Conservation (phyloP, 2,329 filamentous ascomycete species). For the Trichophyton schoenleinii region DNA sequence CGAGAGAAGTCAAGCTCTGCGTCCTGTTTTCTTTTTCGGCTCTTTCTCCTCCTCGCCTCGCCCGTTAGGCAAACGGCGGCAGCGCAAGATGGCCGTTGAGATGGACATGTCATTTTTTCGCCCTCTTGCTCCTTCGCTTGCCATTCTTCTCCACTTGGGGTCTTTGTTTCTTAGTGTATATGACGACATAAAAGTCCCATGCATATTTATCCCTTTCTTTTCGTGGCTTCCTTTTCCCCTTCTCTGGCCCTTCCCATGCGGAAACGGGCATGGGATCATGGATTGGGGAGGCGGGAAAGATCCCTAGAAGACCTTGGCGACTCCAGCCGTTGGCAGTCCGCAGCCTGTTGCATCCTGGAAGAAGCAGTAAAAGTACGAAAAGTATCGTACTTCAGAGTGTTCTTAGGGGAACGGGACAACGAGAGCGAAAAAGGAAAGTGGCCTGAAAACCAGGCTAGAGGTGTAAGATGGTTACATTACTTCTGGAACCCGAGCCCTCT, state of each 20-base stretch:
- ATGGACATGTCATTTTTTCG: neutral
- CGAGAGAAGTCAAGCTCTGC: neutral
- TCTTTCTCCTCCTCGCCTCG: neutral
- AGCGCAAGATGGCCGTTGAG: conserved; percentile 2
- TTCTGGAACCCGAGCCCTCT: neutral
- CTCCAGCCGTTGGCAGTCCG: neutral
- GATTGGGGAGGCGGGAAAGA: conserved; percentile 4
- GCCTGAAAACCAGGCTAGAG: neutral
- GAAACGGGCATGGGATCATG: neutral
- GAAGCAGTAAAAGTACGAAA: neutral
- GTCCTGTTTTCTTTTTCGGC: neutral
- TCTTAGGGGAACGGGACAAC: too few species aligned
- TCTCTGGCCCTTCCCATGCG: neutral
- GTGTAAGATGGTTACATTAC: neutral
- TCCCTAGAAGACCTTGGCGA: conserved; percentile 2
- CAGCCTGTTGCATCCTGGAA: neutral
- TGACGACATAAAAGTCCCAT: neutral
- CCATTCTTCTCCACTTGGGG: neutral
- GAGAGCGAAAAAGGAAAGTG: neutral
- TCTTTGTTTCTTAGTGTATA: neutral
- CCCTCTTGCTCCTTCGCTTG: neutral
- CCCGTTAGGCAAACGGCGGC: conserved; percentile 3
- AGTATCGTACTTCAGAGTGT: too few species aligned
- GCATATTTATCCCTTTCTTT: too few species aligned
- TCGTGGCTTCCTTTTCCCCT: neutral